Percentiles rank a stretch among this genome's conserved stretches.
Evolutionary conservation across 139 green algal genomes (phyloP).

Genomic region (Trebouxia sp.): DNA sequence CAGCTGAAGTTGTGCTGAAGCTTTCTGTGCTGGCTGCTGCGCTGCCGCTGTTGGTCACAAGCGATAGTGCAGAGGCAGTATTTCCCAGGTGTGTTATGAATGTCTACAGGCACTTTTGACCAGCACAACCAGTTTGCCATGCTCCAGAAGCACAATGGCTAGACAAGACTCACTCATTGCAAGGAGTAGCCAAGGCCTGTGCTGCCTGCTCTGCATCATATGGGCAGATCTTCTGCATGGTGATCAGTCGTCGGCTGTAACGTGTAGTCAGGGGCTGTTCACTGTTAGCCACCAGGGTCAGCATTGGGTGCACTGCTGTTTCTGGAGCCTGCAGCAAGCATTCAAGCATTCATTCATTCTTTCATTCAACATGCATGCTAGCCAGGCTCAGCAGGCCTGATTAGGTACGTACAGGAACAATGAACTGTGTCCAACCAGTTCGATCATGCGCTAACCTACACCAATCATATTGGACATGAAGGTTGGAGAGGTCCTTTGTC

Average conservation of each 20-base stretch:
- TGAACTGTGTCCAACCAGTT: neutral
- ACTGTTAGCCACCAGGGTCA: slow-evolving; percentile 58
- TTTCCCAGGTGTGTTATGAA: too few relatives aligned
- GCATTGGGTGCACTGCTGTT: slow-evolving; percentile 70
- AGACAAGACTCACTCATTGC: too few relatives aligned
- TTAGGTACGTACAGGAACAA: neutral
- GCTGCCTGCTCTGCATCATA: slow-evolving; percentile 34
- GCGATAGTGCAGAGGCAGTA: too few relatives aligned
- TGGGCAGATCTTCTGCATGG: slow-evolving; percentile 74
- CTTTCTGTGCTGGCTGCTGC: too few relatives aligned
- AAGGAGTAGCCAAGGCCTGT: neutral
- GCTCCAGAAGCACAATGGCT: too few relatives aligned
- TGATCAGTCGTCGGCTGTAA: slow-evolving; percentile 88
- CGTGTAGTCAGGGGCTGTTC: slow-evolving; percentile 80
- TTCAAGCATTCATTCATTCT: neutral
- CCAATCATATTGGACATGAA: too few relatives aligned
- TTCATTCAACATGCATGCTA: neutral
- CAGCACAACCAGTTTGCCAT: too few relatives aligned
- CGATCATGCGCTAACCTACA: neutral
- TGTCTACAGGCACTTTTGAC: too few relatives aligned
- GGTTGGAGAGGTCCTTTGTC: too few relatives aligned
- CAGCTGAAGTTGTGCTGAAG: too few relatives aligned
- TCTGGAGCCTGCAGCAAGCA: neutral
- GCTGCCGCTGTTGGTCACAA: too few relatives aligned
- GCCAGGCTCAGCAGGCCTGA: neutral